These are phyloP conservation scores for Gastrolobium bilobum DNA, from an alignment of 306 rosid genomes.

Conservation along the genomic window DNA sequence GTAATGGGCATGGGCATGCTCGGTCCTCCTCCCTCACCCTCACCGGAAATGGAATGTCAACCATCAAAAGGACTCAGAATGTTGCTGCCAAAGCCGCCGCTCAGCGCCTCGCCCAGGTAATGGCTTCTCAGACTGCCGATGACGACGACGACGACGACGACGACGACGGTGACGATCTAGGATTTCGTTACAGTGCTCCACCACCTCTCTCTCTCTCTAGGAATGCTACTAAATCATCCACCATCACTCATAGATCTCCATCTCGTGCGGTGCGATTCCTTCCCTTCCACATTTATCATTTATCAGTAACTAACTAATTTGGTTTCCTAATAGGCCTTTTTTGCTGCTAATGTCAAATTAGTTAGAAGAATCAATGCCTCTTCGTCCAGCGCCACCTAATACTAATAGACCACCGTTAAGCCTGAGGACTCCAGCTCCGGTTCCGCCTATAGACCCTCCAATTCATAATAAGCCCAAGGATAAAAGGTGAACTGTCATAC, in stretches of 20 bases:
- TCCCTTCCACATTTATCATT: conserved; percentile 12
- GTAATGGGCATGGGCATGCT: conserved; percentile 71
- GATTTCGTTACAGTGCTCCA: conserved; percentile 93
- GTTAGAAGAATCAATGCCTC: conserved; percentile 69
- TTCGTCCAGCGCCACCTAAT: conserved; percentile 54
- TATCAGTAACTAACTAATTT: background rate
- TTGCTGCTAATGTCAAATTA: conserved; percentile 49
- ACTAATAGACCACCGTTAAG: conserved; percentile 46
- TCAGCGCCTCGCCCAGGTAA: conserved; percentile 97
- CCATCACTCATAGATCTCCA: conserved; percentile 69
- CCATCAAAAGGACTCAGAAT: conserved; percentile 88
- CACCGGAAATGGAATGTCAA: conserved; percentile 71
- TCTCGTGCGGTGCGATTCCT: conserved; percentile 68
- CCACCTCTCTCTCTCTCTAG: conserved; percentile 80
- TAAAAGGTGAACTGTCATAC: conserved; percentile 58
- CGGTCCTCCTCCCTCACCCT: conserved; percentile 81
- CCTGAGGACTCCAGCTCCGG: conserved; percentile 60
- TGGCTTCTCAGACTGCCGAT: conserved; percentile 91
- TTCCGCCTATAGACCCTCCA: conserved; percentile 74
- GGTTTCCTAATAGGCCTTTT: background rate
- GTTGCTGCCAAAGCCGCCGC: conserved; percentile 98
- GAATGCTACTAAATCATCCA: conserved; percentile 54
- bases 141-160: conserved; percentile 77
- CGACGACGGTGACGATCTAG: conserved; percentile 58
- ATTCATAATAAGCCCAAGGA: conserved; percentile 58